Percentiles rank a stretch among this genome's conserved stretches.
Conservation (phyloP, 352 stramenopile genomes). For the Phytophthora nicotianae region DNA sequence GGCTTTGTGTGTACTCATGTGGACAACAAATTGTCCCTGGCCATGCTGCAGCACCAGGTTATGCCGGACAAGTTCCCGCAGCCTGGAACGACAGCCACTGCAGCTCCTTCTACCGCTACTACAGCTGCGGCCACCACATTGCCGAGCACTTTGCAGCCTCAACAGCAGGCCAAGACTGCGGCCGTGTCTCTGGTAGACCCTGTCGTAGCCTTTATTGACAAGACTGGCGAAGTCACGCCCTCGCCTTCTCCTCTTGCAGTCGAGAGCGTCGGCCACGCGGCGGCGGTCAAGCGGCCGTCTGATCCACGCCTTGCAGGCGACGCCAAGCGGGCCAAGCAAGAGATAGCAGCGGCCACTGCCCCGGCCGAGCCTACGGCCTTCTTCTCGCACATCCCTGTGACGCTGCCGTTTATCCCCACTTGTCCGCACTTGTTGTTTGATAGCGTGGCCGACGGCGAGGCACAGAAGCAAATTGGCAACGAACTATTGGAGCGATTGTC, state of each 20-base stretch:
- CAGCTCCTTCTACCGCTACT: conserved; percentile 7
- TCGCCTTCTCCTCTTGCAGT: conserved; percentile 37
- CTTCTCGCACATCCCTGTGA: conserved; percentile 60
- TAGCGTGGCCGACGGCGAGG: conserved; percentile 33
- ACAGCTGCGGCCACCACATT: conserved; percentile 13
- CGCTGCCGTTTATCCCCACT: conserved; percentile 55
- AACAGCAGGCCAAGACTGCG: conserved; percentile 10
- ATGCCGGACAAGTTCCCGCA: conserved; percentile 42
- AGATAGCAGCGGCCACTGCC: conserved; percentile 4
- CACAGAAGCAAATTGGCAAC: conserved; percentile 47
- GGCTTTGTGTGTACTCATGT: conserved; percentile 69
- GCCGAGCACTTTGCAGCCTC: conserved; percentile 29
- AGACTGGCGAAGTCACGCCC: conserved; percentile 42
- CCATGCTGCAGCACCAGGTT: conserved; percentile 64
- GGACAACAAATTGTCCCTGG: conserved; percentile 57
- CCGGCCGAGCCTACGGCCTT: conserved; percentile 33
- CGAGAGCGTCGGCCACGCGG: conserved; percentile 30
- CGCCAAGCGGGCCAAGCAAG: conserved; percentile 40
- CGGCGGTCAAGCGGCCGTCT: conserved; percentile 23
- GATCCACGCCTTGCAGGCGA: conserved; percentile 22
- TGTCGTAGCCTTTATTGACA: conserved; percentile 71
- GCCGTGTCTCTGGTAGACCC: conserved; percentile 43
- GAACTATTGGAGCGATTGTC: conserved; percentile 67
- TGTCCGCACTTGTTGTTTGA: conserved; percentile 80
- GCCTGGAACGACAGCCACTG: conserved; percentile 13